phyloP scores from a whole-genome alignment of 192 early-diverging fungal genomes.

The Coemansia erecta region DNA sequence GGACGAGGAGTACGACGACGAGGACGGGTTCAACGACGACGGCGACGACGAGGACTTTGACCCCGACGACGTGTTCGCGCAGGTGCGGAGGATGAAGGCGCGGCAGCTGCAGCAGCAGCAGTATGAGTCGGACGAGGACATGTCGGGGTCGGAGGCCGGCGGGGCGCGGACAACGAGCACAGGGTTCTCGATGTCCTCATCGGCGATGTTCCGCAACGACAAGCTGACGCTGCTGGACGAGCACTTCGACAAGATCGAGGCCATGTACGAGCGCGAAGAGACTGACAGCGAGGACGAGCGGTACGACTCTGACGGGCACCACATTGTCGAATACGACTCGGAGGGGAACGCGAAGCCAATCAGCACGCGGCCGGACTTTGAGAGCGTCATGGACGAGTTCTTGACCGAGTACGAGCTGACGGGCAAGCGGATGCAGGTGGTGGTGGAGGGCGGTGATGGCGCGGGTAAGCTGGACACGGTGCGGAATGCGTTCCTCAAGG shows the following conservation, averaged over 20 bases:
- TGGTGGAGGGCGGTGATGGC: slow-evolving; percentile 63
- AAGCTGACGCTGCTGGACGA: slow-evolving; percentile 90
- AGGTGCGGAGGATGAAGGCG: slow-evolving; percentile 49
- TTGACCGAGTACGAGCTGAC: slow-evolving; percentile 76
- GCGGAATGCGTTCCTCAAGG: slow-evolving; percentile 55
- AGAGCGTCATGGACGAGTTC: slow-evolving; percentile 71
- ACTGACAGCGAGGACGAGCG: slow-evolving; percentile 34
- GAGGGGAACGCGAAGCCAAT: slow-evolving; percentile 52
- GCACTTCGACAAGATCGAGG: slow-evolving; percentile 80
- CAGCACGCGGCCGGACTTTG: slow-evolving; percentile 69
- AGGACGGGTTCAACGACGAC: slow-evolving; percentile 36
- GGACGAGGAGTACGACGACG: slow-evolving; percentile 53
- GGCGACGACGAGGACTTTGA: slow-evolving; percentile 45
- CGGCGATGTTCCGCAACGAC: slow-evolving; percentile 89
- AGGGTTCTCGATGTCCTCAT: slow-evolving; percentile 87
- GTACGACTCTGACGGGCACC: slow-evolving; percentile 60
- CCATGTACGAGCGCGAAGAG: slow-evolving; percentile 40
- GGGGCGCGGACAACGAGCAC: slow-evolving; percentile 53
- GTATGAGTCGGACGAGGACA: slow-evolving; percentile 48
- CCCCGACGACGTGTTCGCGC: slow-evolving; percentile 46
- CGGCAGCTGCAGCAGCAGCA: slow-evolving; percentile 13
- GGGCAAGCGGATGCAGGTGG: slow-evolving; percentile 64
- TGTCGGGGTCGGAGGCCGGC: slow-evolving; percentile 10
- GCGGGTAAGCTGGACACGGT: slow-evolving; percentile 62
- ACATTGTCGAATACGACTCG: slow-evolving; percentile 55